These are phyloP conservation scores for Chenopodium formosanum DNA, from an alignment of 148 eudicot species.

Conservation along the genomic window DNA sequence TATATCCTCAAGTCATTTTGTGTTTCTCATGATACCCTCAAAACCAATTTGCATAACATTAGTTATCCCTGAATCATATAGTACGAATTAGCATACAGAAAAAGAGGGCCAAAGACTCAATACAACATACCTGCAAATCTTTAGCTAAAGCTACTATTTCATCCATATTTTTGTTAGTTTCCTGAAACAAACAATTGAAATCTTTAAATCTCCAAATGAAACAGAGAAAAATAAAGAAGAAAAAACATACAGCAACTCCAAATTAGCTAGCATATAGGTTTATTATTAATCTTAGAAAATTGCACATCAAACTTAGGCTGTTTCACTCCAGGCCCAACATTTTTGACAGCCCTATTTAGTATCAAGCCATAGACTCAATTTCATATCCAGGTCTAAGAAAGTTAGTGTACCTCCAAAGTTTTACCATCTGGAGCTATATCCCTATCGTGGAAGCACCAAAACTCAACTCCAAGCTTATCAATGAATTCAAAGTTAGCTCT, in stretches of 20 bases:
- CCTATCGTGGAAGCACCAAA: slow-evolving; percentile 98
- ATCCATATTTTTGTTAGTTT: slow-evolving; percentile 86
- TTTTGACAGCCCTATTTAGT: not conserved
- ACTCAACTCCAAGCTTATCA: slow-evolving; percentile 90
- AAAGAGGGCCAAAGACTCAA: not conserved
- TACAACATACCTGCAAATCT: slow-evolving; percentile 64
- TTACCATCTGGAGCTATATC: slow-evolving; percentile 96
- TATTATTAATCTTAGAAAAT: not conserved
- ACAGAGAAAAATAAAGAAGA: not conserved
- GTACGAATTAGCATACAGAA: not conserved
- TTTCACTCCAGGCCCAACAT: not conserved
- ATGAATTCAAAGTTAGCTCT: slow-evolving; percentile 94
- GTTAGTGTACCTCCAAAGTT: slow-evolving; percentile 61
- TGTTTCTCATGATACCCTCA: not conserved
- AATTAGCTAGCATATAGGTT: not conserved
- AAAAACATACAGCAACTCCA: not conserved
- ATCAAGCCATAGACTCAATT: not conserved
- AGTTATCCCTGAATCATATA: not conserved
- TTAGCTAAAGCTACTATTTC: slow-evolving; percentile 89
- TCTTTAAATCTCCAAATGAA: not conserved
- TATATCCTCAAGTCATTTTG: not conserved
- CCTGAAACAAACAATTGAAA: slow-evolving; percentile 40
- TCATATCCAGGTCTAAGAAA: not conserved
- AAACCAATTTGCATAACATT: not conserved
- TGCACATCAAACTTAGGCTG: not conserved